Conservation (phyloP, 768 basidiomycete species). For the Tricholoma hemisulphureum region DNA sequence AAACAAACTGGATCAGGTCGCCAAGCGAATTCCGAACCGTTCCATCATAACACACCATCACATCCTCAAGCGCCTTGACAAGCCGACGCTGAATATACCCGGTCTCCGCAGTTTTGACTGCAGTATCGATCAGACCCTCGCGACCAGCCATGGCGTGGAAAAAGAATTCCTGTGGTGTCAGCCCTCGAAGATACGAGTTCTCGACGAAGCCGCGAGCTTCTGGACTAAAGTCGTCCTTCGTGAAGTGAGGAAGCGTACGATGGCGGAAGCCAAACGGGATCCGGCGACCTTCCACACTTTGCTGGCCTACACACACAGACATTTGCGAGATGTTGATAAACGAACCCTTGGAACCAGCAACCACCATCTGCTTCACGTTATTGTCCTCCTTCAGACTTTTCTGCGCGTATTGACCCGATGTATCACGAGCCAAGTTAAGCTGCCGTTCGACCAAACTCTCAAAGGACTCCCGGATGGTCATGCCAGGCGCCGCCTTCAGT, state of each 20-base stretch:
- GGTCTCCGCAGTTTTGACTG: constrained; percentile 99
- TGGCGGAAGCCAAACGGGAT: constrained; percentile 98
- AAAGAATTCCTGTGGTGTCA: constrained; percentile 99
- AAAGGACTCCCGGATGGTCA: constrained; percentile 99
- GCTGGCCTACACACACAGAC: constrained; percentile 99
- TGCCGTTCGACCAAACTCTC: constrained; percentile 89
- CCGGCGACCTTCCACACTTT: constrained; percentile 96
- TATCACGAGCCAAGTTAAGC: constrained; percentile 93
- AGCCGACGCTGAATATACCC: constrained; percentile 98
- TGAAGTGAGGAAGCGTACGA: constrained; percentile 94
- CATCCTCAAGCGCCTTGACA: constrained; percentile 97
- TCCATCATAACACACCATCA: constrained; percentile 96
- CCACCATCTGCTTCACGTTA: constrained; percentile 99
- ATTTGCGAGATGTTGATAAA: constrained; percentile 99
- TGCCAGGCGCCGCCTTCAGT: constrained; percentile 89
- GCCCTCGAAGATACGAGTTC: constrained; percentile 93
- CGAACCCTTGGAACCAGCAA: constrained; percentile 97
- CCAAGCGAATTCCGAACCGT: constrained; percentile 97
- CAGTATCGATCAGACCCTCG: constrained; percentile 98
- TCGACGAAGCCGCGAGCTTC: constrained; percentile 98
- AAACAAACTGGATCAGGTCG: constrained; percentile 93
- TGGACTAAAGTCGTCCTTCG: constrained; percentile 97
- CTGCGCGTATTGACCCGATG: constrained; percentile 95
- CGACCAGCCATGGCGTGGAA: constrained; percentile 99
- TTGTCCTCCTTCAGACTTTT: constrained; percentile 98